Base-by-base conservation (phyloP, 139 green algal species). In the Coccomyxa sp. region DNA sequence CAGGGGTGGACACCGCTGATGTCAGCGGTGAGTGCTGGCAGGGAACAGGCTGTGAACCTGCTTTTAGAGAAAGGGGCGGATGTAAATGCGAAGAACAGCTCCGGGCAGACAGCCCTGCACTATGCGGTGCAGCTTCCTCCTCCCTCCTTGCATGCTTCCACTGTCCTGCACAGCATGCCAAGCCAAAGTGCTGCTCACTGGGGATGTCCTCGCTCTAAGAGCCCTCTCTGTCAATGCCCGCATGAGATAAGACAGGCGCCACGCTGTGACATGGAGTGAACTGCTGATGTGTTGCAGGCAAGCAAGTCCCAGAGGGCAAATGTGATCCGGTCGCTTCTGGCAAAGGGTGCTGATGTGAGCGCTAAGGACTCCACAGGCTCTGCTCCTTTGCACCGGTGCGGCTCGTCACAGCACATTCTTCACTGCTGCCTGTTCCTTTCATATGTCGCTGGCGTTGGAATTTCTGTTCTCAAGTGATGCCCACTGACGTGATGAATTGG, bases 1-100 rank as follows among this genome's bases (percentile, higher is more conserved):
- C 89, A 94, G 91, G 89, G 89, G 23, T 96, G 92, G 92, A 91
- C 88, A 13, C 90, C 92, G 25, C 89, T 96, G 31, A 85, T 90
- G 30, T 93, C 89, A 21, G 92, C 92, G 13, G 87, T 88, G 1
- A 94, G 89, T 76, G 86, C 86, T 21, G 92, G 91, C 10, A 77
- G 91, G 30, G 88, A 92, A 67, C 74, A 82, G 0, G 68, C 91
- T 7, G 92, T 89, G 30, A 84, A 77, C 11, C 67, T 85, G 60
- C 87, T 96, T 58, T 80, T 95, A 0, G 74, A 82, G 14, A 80
- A 89, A 13, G 90, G 87, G 10, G 92, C 90, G 7, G 82, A 90
- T 58, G 82, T 88, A 0, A 82, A 88, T 51, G 60, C 79, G 0
- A 68, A 82, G n/a, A 96, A 88, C 68, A 88, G 76, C 16, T 84